Conservation (phyloP, 768 basidiomycete genomes). For the Leccinum boreale region DNA sequence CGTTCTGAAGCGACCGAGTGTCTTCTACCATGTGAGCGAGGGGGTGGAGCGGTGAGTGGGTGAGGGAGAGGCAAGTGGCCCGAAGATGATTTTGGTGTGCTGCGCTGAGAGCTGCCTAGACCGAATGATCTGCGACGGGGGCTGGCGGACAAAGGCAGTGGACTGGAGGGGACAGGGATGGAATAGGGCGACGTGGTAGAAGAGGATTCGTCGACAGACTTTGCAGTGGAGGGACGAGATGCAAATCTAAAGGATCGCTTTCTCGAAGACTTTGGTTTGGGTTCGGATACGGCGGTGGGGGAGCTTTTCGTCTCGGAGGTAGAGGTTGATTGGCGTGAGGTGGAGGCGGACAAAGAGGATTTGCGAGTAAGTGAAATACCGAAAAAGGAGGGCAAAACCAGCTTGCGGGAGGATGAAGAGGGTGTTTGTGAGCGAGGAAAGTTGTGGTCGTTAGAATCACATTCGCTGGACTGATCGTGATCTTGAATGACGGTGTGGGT, state of each 20-base stretch:
- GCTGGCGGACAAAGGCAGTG: conserved; percentile 32
- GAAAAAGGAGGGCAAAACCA: conserved; percentile 22
- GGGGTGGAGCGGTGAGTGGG: conserved; percentile 6
- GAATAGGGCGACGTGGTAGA: conserved; percentile 18
- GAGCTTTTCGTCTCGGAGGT: conserved; percentile 23
- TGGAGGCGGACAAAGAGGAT: conserved; percentile 21
- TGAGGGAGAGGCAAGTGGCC: conserved; percentile 25
- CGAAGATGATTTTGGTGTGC: conserved; percentile 30
- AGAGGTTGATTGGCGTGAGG: conserved; percentile 14
- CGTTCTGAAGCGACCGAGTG: conserved; percentile 30
- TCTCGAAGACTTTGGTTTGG: conserved; percentile 15
- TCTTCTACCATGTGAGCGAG: conserved; percentile 26
- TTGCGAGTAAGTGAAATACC: conserved; percentile 29
- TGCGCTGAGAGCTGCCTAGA: conserved; percentile 25
- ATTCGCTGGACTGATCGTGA: conserved; percentile 13
- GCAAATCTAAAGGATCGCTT: conserved; percentile 31
- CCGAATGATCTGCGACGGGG: conserved; percentile 33
- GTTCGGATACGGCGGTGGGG: conserved; percentile 19
- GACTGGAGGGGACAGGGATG: conserved; percentile 29
- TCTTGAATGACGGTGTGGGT: conserved; percentile 9
- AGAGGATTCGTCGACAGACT: conserved; percentile 21
- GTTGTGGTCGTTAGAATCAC: conserved; percentile 20
- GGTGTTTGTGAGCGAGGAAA: conserved; percentile 29
- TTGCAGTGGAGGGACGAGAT: conserved; percentile 31
- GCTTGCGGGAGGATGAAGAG: conserved; percentile 24